Evolutionary conservation across 352 stramenopile genomes (phyloP), one percentile per base, ranked within the genome.

Genomic region (Globisporangium abappressorium): DNA sequence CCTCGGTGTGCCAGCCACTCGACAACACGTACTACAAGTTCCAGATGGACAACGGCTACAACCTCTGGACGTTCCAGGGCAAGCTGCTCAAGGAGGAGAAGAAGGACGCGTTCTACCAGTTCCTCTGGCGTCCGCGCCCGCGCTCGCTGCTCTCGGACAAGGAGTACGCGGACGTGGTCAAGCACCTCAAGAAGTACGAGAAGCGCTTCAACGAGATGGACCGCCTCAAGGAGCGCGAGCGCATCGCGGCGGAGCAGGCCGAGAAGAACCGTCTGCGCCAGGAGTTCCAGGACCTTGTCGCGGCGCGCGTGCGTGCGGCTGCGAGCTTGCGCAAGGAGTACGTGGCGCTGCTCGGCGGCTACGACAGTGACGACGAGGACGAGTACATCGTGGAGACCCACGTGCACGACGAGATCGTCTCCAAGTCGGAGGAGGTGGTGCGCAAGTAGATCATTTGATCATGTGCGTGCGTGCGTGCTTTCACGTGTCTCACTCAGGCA

Each of bases 1-100:
- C 97, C 53, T 91, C 93, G 22, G 97, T 99, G 57, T 98, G 92
- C 62, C 97, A 99, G 78, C 93, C 96, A 12, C 87, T 99, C 51
- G 94, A 97, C 69, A 95, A 94, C 76, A 91, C 85, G 77, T 94
- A 95, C 80, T 98, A 98, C 84, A 98, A 98, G 81, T 98, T 98
- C 80, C 93, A 97, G 62, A 98, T 99, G 93, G 98, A 99, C 87
- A 99, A 99, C 70, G 98, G 98, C 59, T 99, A 98, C 84, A 98
- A 95, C 66, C 75, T 99, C 24, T 99, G 96, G 96, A 97, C 90
- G 47, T 99, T 99, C 89, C 97, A 99, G 82, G 97, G 97, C 26
- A 97, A 97, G 73, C 85, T 97, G 69, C 78, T 99, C 0, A 79
- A 89, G 47, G 93, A 98, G 71, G 86, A 98, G 73, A 97, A 97